Evolutionary conservation across 306 rosid genomes (phyloP), one percentile per base, ranked within the genome.

Genomic region (Cucurbita ficifolia): DNA sequence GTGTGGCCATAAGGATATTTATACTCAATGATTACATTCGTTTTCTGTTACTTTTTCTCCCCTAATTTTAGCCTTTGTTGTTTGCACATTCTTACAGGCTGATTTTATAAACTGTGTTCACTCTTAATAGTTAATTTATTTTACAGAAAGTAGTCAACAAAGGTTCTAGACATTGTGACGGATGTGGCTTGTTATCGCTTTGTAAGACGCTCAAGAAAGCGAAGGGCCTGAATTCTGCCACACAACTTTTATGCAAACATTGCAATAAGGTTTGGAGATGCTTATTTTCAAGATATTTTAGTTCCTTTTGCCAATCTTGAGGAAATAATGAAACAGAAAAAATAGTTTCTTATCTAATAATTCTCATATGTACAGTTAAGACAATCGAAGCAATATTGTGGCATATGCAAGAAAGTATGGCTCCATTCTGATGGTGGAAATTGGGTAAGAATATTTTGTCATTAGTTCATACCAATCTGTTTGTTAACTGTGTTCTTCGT

Each of bases 391-490:
- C 99, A 94, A 81, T 91, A 89, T 76, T 91, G 99, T 86, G 97
- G 99, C 76, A 85, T 94, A 82, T 94, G 99, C 87, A 86, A 87
- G 89, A 83, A 81, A 87, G 88, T 89, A 59, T 94, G 97, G 97
- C 97, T 87, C 82, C 96, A 94, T 77, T 88, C 95, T 73, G 96
- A 94, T 72, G 99, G 90, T 39, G 99, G 97, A 76, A 83, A 85
- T 77, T 94, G 97, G 99, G 99, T 94, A 84, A 94, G 96, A 81
- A 76, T 76, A 76, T 78, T 75, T 72, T 61, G 22, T 71, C 67
- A 77, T 56, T 72, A 53, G 52, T 61, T 78, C 36, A 73, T 8
- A 10, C 50, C 67, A 39, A 39, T 51, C 51, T 42, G 72, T 64
- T 54, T 51, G 45, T 21, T 52, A 64, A 52, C 22, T 24, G 48